A percentile compares a stretch with the other conserved stretches of the same genome.
Conservation (phyloP, 371 early-diverging fungal species). For the Mortierella sp. region DNA sequence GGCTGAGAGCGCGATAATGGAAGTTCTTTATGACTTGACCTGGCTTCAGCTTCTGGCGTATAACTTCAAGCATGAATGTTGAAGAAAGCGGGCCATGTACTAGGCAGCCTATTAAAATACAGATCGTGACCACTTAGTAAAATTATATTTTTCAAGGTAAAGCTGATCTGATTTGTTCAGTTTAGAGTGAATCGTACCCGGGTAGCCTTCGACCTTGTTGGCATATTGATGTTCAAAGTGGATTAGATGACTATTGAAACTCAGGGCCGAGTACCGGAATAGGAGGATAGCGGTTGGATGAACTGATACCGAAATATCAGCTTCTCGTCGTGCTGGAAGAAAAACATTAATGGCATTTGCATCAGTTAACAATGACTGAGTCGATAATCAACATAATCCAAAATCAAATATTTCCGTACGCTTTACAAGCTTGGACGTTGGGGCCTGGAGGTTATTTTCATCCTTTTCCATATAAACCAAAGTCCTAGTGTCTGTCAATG, state of each 20-base stretch:
- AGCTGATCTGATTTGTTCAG: constrained; percentile 11
- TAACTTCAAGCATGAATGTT: constrained; percentile 75
- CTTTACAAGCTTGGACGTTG: constrained; percentile 46
- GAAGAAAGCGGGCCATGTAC: constrained; percentile 89
- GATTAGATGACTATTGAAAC: constrained; percentile 88
- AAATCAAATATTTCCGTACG: constrained; percentile 11
- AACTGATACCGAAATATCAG: constrained; percentile 67
- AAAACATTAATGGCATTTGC: background rate
- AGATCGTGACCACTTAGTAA: background rate
- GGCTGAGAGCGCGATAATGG: constrained; percentile 78
- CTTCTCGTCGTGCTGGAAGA: constrained; percentile 59
- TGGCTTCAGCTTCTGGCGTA: constrained; percentile 60
- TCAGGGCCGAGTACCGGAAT: constrained; percentile 89
- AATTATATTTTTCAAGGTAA: background rate
- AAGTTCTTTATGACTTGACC: constrained; percentile 61
- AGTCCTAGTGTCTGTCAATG: constrained; percentile 77
- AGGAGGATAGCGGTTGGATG: constrained; percentile 77
- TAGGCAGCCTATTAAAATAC: constrained; percentile 64
- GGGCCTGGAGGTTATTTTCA: constrained; percentile 24
- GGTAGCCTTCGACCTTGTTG: constrained; percentile 78
- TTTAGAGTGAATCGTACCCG: constrained; percentile 56
- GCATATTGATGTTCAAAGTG: constrained; percentile 85
- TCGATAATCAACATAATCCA: too few relatives aligned
- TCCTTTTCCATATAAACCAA: constrained; percentile 75
- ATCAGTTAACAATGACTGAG: background rate